These are phyloP conservation scores for Hanseniaspora jakobsenii DNA, from an alignment of 805 yeast species.

Conservation along the genomic window DNA sequence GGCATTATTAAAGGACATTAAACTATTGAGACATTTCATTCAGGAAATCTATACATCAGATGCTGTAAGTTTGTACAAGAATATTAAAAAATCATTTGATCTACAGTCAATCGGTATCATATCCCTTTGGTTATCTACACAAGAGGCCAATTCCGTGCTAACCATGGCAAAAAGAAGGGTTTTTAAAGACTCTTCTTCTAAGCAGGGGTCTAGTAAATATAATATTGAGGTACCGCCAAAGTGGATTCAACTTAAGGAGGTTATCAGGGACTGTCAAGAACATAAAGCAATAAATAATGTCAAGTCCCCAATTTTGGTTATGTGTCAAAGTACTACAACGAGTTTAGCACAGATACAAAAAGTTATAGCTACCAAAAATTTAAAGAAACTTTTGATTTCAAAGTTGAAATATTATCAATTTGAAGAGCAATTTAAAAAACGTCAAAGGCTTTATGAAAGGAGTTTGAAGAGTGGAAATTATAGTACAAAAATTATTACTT, in stretches of 20 bases:
- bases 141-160: constrained; percentile 69
- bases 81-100: constrained; percentile 54
- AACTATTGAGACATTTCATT: constrained; percentile 49
- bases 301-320: constrained; percentile 62
- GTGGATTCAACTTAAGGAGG: constrained; percentile 78
- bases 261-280: constrained; percentile 33
- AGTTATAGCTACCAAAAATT: constrained; percentile 34
- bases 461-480: not conserved
- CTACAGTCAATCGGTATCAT: constrained; percentile 43
- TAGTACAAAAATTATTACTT: no score
- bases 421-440: not conserved
- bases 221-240: constrained; percentile 71
- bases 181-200: no score
- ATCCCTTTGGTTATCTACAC: constrained; percentile 79
- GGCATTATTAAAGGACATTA: constrained; percentile 59
- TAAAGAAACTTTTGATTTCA: constrained; percentile 41
- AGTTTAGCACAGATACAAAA: constrained; percentile 41
- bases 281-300: constrained; percentile 19
- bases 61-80: constrained; percentile 57
- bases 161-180: constrained; percentile 64
- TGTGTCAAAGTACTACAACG: constrained; percentile 43
- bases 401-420: constrained; percentile 28
- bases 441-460: not conserved
- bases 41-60: constrained; percentile 47
- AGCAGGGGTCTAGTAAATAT: constrained; percentile 36